Evolutionary conservation across 2,329 filamentous ascomycete species (phyloP).

Genomic region (Pyricularia sp.): DNA sequence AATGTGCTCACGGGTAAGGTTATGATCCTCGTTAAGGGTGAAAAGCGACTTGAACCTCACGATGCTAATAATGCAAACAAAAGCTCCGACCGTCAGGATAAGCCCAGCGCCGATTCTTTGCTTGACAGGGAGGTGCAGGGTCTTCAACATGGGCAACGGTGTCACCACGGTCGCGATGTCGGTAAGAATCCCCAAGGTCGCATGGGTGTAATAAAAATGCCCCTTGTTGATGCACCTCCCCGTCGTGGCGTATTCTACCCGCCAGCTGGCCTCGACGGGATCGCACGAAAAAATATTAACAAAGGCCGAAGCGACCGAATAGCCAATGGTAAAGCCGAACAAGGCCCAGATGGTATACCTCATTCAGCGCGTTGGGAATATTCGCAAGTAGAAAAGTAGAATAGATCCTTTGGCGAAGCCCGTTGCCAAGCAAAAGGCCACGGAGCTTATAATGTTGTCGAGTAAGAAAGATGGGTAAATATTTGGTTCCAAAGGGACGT

Average conservation of each 20-base stretch:
- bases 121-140: neutral
- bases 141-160: neutral
- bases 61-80: neutral
- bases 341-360: slow-evolving; percentile 27
- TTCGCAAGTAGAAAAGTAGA: slow-evolving; percentile 21
- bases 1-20: neutral
- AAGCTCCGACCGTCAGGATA: neutral
- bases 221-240: neutral
- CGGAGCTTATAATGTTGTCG: slow-evolving; percentile 16
- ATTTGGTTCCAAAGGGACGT: slow-evolving; percentile 17
- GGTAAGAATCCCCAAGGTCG: neutral
- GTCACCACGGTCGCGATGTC: neutral
- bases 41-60: neutral
- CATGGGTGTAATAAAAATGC: neutral
- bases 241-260: neutral
- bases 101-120: neutral
- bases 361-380: slow-evolving; percentile 32
- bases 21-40: neutral
- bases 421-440: slow-evolving; percentile 14
- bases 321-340: neutral
- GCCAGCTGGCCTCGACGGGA: neutral
- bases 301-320: neutral
- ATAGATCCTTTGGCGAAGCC: slow-evolving; percentile 21
- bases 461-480: neutral
- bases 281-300: neutral